A percentile compares a stretch with the other conserved stretches of the same genome.
These are phyloP conservation scores for Termitomyces sp. DNA, from an alignment of 768 basidiomycete species.

Conservation along the genomic window DNA sequence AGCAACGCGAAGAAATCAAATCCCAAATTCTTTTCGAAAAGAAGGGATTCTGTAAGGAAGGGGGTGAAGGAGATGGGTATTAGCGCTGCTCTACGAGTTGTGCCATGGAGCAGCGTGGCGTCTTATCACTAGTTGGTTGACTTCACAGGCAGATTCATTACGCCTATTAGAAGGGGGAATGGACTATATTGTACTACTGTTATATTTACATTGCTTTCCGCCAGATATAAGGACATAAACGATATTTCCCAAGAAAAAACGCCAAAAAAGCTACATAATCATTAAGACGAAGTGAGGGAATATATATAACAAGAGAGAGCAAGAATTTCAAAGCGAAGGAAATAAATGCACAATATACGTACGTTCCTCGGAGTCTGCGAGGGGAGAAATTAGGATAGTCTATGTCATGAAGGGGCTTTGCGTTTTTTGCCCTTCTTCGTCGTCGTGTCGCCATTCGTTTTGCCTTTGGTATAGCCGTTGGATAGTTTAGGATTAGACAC, in stretches of 20 bases:
- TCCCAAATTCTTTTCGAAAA: conserved; percentile 79
- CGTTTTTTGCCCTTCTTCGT: conserved; percentile 62
- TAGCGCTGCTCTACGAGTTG: conserved; percentile 29
- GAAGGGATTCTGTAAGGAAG: conserved; percentile 92
- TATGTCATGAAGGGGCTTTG: conserved; percentile 35
- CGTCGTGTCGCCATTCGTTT: conserved; percentile 37
- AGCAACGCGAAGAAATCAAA: conserved; percentile 78
- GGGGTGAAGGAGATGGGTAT: conserved; percentile 95
- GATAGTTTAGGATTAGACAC: conserved; percentile 34
- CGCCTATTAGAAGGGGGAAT: conserved; percentile 9
- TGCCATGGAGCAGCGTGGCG: neutral
- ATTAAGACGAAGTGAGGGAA: neutral
- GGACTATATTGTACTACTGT: conserved; percentile 17
- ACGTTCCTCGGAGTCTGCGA: neutral
- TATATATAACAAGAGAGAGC: conserved; percentile 6
- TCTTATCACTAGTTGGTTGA: neutral
- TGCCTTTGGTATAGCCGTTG: conserved; percentile 46
- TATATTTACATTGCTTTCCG: conserved; percentile 16
- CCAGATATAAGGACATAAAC: conserved; percentile 1
- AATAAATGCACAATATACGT: conserved; percentile 5
- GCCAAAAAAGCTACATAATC: conserved; percentile 3
- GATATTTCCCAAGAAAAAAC: conserved; percentile 10
- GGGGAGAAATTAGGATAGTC: conserved; percentile 23
- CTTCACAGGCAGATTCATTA: conserved; percentile 22
- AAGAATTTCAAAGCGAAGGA: conserved; percentile 5